Evolutionary conservation across 306 rosid genomes (phyloP).

Genomic region (Citrullus mucosospermus): DNA sequence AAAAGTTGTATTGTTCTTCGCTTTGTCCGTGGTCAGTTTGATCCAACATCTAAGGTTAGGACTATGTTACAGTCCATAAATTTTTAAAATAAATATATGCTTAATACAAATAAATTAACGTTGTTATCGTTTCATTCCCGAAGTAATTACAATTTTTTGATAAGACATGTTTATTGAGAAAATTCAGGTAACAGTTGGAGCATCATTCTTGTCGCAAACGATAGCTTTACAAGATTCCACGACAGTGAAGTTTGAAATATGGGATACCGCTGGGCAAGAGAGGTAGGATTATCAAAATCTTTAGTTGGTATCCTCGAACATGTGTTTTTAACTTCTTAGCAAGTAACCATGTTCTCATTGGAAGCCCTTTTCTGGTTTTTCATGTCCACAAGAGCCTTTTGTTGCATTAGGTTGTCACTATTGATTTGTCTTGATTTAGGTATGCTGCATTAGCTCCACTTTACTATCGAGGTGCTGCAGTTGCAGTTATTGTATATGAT

Average conservation of each 20-base stretch:
- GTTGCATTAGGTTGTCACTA: conserved; percentile 9
- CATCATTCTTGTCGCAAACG: conserved; percentile 96
- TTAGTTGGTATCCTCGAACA: not conserved
- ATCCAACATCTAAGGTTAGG: conserved; percentile 91
- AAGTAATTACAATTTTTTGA: not conserved
- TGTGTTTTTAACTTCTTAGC: not conserved
- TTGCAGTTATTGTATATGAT: conserved; percentile 91
- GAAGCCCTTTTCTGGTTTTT: not conserved
- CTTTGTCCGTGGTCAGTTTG: conserved; percentile 98
- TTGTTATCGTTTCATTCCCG: not conserved
- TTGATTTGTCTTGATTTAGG: conserved; percentile 31
- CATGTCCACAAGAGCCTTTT: not conserved
- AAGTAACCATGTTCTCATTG: not conserved
- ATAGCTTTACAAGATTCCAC: conserved; percentile 98
- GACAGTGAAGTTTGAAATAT: conserved; percentile 96
- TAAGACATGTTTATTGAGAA: conserved; percentile 14
- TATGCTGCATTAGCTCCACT: conserved; percentile 96
- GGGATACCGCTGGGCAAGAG: conserved; percentile 99
- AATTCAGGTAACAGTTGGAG: conserved; percentile 96
- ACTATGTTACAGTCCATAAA: conserved; percentile 1
- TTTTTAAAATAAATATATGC: not conserved
- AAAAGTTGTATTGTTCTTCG: conserved; percentile 98
- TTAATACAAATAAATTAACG: not conserved
- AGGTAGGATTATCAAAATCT: conserved; percentile 35
- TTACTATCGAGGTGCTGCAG: conserved; percentile 92